These are phyloP conservation scores for Lasiodiplodia sp. DNA, from an alignment of 2,329 filamentous ascomycete species.

Conservation along the genomic window DNA sequence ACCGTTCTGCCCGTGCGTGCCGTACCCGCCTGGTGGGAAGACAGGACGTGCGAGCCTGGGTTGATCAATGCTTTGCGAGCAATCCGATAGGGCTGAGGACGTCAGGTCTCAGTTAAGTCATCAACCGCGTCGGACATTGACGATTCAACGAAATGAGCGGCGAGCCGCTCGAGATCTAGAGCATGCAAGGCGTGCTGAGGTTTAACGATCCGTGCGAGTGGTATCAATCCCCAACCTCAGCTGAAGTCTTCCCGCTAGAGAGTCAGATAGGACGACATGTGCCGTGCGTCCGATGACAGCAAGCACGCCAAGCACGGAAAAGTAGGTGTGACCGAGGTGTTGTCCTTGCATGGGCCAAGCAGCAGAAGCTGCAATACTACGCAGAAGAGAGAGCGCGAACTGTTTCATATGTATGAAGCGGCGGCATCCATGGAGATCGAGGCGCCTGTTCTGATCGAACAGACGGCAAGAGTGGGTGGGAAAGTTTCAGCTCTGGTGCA, in stretches of 20 bases:
- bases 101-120: neutral
- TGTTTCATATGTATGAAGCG: neutral
- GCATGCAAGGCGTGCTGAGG: neutral
- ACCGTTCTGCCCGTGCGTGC: conserved; percentile 14
- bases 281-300: conserved; percentile 10
- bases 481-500: neutral
- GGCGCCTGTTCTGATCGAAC: neutral
- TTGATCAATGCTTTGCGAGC: conserved; percentile 10
- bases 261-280: neutral
- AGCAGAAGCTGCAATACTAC: conserved; percentile 7
- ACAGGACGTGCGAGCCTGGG: conserved; percentile 10
- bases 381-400: neutral
- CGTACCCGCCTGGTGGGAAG: neutral
- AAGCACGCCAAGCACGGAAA: conserved; percentile 20
- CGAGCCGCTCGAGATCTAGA: neutral
- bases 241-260: neutral
- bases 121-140: neutral
- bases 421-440: conserved; percentile 4
- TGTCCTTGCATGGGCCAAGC: conserved; percentile 21
- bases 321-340: conserved; percentile 22
- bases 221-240: neutral
- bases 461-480: neutral
- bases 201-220: neutral
- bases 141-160: neutral
- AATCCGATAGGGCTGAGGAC: conserved; percentile 17